Evolutionary conservation across 371 early-diverging fungal species (phyloP), one percentile per base, ranked within the genome.

Genomic region (Lichtheimia ornata): DNA sequence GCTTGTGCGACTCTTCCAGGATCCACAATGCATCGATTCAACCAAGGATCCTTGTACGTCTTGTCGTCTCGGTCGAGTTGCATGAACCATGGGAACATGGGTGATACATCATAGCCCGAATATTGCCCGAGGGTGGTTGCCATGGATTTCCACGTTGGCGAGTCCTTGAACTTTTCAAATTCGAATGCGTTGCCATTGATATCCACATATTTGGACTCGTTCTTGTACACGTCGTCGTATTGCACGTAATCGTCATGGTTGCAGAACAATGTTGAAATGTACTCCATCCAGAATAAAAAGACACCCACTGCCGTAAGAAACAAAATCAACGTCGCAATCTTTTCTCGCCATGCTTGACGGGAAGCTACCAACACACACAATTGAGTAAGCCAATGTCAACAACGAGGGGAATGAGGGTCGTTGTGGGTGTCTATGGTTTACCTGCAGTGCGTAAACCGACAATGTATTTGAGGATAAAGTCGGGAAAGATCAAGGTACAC

Each of bases 271-370:
- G 61, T 66, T 15, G 79, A 73, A 18, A 78, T 56, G 41, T 68
- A 76, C 58, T 78, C 79, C 27, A 81, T 58, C 79, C 76, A 78
- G 22, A 81, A 66, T 27, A 71, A 64, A 66, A 81, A 64, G 12
- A 74, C 43, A 6, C 62, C 72, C 7, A 71, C 65, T 22, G 67
- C 28, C 11, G 65, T 60, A 17, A 78, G 24, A 45, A 70, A 70
- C 12, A 76, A 20, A 45, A 69, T 49, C 18, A 66, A 63, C 9
- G 74, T 62, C 0, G 79, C 70, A n/a, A 81, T 66, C 60, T 81
- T 81, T 69, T 81, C 82, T 44, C 79, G 67, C 77, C 77, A 81
- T 30, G 74, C 74, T 24, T 64, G 71, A 17, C 81, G 74, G 52
- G 71, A 67, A 22, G 64, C 81, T 81, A 42, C 1, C 6, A 17